These are phyloP conservation scores for Biscutella laevigata DNA, from an alignment of 441 rosid species.

Conservation along the genomic window DNA sequence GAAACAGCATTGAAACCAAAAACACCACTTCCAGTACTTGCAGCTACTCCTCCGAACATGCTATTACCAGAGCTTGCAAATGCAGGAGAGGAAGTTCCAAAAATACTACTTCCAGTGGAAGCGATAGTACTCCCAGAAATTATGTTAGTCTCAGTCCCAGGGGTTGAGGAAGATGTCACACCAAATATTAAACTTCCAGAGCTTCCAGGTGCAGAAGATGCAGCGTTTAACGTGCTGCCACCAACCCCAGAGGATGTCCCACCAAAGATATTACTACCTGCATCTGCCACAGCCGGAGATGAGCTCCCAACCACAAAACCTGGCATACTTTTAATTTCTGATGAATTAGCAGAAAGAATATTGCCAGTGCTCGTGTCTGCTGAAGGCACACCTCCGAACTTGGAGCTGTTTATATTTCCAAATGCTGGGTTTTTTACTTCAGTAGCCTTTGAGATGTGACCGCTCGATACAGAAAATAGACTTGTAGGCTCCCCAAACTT, in stretches of 20 bases:
- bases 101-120: constrained; percentile 23
- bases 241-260: constrained; percentile 27
- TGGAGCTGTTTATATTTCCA: constrained; percentile 25
- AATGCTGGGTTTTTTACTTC: constrained; percentile 29
- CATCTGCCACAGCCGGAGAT: constrained; percentile 24
- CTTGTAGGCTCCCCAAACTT: constrained; percentile 36
- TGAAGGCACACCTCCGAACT: constrained; percentile 30
- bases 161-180: constrained; percentile 26
- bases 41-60: constrained; percentile 37
- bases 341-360: constrained; percentile 24
- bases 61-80: constrained; percentile 29
- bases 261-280: constrained; percentile 25
- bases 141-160: constrained; percentile 24
- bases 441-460: constrained; percentile 31
- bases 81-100: constrained; percentile 21
- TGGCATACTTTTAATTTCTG: constrained; percentile 24
- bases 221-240: constrained; percentile 21
- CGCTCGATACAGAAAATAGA: constrained; percentile 29
- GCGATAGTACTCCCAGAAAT: constrained; percentile 22
- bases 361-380: constrained; percentile 28
- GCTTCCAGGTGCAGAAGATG: constrained; percentile 21
- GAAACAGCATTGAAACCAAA: constrained; percentile 26
- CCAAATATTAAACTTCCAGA: constrained; percentile 27
- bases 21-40: constrained; percentile 27
- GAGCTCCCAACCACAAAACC: constrained; percentile 20